Evolutionary conservation across 2,329 filamentous ascomycete species (phyloP), one percentile per base, ranked within the genome.

Genomic region (Aspergillus latus): DNA sequence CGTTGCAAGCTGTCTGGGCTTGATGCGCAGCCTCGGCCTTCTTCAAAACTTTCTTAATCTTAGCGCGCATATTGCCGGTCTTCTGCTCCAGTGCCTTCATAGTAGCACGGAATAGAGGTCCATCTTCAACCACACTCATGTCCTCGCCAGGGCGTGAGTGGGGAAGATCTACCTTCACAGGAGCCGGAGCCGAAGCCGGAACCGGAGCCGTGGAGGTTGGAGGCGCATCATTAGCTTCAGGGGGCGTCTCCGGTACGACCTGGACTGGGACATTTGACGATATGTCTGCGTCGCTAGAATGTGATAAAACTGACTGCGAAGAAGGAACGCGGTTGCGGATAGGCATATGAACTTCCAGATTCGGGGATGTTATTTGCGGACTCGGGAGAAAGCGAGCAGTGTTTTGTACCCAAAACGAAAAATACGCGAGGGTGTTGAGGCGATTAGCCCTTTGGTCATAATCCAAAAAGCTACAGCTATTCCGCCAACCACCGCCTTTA

Each of bases 41-140:
- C 71, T 94, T 95, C 64, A 99, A 78, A 6, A 99, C 89, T 68
- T 94, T 95, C 75, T 99, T 99, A 86, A 97, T 97, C 64, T 93
- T 90, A 21, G 84, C 81, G 57, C 92, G 88, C 89, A 99, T 94
- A 65, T 89, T 95, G 43, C 92, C 90, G 0, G 93, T 99, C 78
- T 96, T 97, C 69, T 96, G 92, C 73, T 99, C 94, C 29, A 97
- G 78, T 0, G 92, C 89, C 72, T 97, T 97, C 82, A 99, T 95
- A 0, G 94, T 97, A 15, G 94, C 95, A 60, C 95, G 86, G 76
- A 99, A 99, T 1, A 99, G 81, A 0, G 95, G 94, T 0, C 94
- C 94, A 74, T 99, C 94, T 64, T 97, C 94, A 21, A 89, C 87
- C 21, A 88, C 84, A 59, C 88, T 86, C 74, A 91, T 86, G 74